phyloP scores from a whole-genome alignment of 495 filamentous ascomycete genomes.

The Rhypophila decipiens region DNA sequence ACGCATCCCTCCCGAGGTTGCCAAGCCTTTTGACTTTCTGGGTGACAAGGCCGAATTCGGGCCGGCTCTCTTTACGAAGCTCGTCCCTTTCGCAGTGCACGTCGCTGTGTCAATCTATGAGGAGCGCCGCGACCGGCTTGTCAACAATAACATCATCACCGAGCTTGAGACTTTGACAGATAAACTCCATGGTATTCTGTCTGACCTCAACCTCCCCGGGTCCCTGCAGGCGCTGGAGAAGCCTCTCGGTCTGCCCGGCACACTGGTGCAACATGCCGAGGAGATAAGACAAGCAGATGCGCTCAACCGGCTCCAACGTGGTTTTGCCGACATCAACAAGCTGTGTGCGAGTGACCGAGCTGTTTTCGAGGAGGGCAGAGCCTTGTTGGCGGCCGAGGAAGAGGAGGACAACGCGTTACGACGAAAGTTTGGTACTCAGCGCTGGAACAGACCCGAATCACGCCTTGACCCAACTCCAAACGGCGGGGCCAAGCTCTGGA shows the following conservation, averaged over 20 bases:
- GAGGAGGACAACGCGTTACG: constrained; percentile 73
- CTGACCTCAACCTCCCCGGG: constrained; percentile 82
- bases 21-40: constrained; percentile 69
- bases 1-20: constrained; percentile 75
- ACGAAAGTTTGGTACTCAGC: constrained; percentile 77
- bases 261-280: constrained; percentile 81
- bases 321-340: constrained; percentile 80
- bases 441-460: constrained; percentile 71
- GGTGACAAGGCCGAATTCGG: constrained; percentile 76
- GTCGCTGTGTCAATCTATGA: constrained; percentile 93
- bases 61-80: constrained; percentile 76
- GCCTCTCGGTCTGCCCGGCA: constrained; percentile 83
- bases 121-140: constrained; percentile 77
- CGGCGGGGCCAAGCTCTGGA: constrained; percentile 69
- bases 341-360: constrained; percentile 68
- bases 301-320: constrained; percentile 61
- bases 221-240: constrained; percentile 94
- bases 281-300: constrained; percentile 93
- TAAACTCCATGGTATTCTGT: constrained; percentile 70
- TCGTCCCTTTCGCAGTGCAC: constrained; percentile 94
- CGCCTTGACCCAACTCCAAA: constrained; percentile 38
- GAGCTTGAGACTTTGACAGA: constrained; percentile 80
- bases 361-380: constrained; percentile 75
- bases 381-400: constrained; percentile 69
- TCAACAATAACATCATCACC: constrained; percentile 78